These are phyloP conservation scores for Lachancea lanzarotensis DNA, from an alignment of 805 yeast species.

Conservation along the genomic window DNA sequence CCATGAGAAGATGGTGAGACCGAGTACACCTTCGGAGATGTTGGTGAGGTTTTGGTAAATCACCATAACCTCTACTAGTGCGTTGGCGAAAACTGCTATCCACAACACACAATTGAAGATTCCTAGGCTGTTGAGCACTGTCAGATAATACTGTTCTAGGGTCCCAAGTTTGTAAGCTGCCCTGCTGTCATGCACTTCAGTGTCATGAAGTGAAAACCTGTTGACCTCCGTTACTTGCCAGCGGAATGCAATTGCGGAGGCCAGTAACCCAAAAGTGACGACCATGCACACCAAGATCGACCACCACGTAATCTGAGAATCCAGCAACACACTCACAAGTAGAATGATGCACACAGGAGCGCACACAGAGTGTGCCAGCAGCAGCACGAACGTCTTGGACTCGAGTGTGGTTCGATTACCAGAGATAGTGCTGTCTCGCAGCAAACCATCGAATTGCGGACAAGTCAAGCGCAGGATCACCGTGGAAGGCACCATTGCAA, in stretches of 20 bases:
- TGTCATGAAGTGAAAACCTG: slow-evolving; percentile 3
- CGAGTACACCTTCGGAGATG: slow-evolving; percentile 76
- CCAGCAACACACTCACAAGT: slow-evolving; percentile 18
- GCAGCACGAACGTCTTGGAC: slow-evolving; percentile 16
- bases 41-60: slow-evolving; percentile 28
- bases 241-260: slow-evolving; percentile 6
- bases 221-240: background rate
- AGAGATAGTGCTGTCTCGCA: slow-evolving; percentile 12
- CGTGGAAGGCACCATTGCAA: slow-evolving; percentile 33
- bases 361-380: slow-evolving; percentile 28
- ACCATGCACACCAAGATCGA: slow-evolving; percentile 13
- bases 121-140: slow-evolving; percentile 16
- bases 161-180: background rate
- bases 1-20: slow-evolving; percentile 85
- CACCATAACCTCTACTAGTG: slow-evolving; percentile 31
- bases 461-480: slow-evolving; percentile 32
- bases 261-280: slow-evolving; percentile 10
- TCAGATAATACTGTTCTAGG: slow-evolving; percentile 8
- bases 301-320: slow-evolving; percentile 6
- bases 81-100: slow-evolving; percentile 31
- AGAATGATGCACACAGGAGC: slow-evolving; percentile 27
- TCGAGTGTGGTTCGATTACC: slow-evolving; percentile 18
- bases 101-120: slow-evolving; percentile 29
- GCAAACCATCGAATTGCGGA: slow-evolving; percentile 29
- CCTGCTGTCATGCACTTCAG: background rate